Evolutionary conservation across 139 green algal genomes (phyloP).

Genomic region (Eudorina sp.): DNA sequence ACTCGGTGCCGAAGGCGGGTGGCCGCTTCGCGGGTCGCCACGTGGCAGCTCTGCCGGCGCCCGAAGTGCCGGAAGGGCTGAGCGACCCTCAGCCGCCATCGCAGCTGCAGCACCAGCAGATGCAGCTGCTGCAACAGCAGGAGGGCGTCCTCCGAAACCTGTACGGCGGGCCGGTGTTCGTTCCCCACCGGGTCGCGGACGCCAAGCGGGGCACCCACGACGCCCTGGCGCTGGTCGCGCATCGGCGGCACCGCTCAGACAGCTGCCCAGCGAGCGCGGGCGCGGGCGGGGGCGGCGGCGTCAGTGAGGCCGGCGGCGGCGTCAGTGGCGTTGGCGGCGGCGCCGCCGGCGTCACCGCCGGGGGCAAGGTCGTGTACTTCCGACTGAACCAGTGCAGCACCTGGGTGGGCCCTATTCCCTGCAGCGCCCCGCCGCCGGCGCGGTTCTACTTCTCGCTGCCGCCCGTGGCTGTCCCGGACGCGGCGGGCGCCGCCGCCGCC

Average conservation of each 20-base stretch:
- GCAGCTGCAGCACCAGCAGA: background rate
- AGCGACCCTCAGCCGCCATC: background rate
- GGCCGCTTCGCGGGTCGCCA: conserved; percentile 16
- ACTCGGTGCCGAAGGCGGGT: conserved; percentile 23
- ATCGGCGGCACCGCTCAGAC: background rate
- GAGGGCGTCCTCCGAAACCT: too few relatives aligned
- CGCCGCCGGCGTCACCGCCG: background rate
- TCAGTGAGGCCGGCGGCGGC: background rate
- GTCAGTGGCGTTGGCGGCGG: background rate
- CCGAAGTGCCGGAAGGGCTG: background rate
- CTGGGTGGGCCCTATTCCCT: conserved; percentile 16
- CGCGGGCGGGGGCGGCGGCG: too few relatives aligned
- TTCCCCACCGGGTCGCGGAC: too few relatives aligned
- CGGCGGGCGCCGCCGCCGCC: background rate
- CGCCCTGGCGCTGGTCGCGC: too few relatives aligned
- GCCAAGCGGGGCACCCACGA: too few relatives aligned
- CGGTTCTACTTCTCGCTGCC: conserved; percentile 33
- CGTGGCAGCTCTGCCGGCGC: background rate
- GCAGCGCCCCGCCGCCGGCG: background rate
- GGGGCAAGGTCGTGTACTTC: conserved; percentile 12
- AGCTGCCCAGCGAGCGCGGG: background rate
- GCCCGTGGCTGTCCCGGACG: background rate
- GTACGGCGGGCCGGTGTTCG: too few relatives aligned
- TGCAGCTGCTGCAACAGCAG: too few relatives aligned
- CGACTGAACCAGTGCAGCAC: background rate